These are phyloP conservation scores for Termitomyces sp. DNA, from an alignment of 768 basidiomycete genomes.

Conservation along the genomic window DNA sequence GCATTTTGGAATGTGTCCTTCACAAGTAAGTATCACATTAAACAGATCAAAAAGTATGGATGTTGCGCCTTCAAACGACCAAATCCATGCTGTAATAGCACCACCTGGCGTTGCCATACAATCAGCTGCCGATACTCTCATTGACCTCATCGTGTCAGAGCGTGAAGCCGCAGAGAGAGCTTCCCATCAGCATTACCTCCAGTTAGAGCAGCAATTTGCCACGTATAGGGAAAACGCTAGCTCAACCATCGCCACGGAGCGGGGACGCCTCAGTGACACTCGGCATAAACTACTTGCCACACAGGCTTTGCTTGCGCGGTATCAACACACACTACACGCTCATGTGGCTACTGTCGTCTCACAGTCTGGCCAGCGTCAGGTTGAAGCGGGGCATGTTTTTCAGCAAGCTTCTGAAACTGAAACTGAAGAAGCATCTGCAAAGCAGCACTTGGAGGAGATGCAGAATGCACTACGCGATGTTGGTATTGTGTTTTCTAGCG, in stretches of 20 bases:
- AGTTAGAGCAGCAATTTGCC: slow-evolving; percentile 8
- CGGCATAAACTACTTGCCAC: not conserved
- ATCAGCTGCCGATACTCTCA: slow-evolving; percentile 13
- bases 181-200: slow-evolving; percentile 4
- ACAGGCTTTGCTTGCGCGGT: slow-evolving; percentile 8
- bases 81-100: not conserved
- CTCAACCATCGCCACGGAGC: slow-evolving; percentile 5
- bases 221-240: slow-evolving; percentile 4
- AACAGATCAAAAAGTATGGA: not conserved
- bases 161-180: slow-evolving; percentile 10
- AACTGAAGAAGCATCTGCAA: not conserved
- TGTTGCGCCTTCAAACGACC: not conserved
- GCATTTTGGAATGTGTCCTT: too few relatives aligned
- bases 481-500: slow-evolving; percentile 11
- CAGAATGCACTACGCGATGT: slow-evolving; percentile 8
- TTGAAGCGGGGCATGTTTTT: not conserved
- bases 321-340: not conserved
- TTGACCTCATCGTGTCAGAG: slow-evolving; percentile 18
- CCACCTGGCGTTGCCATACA: slow-evolving; percentile 15
- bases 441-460: slow-evolving; percentile 9
- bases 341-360: not conserved
- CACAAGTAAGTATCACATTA: too few relatives aligned
- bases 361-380: not conserved
- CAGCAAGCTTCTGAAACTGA: not conserved
- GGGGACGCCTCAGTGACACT: not conserved